Percentiles rank a stretch among this genome's conserved stretches.
phyloP scores from a whole-genome alignment of 192 early-diverging fungal species.

The Backusella macrospora region DNA sequence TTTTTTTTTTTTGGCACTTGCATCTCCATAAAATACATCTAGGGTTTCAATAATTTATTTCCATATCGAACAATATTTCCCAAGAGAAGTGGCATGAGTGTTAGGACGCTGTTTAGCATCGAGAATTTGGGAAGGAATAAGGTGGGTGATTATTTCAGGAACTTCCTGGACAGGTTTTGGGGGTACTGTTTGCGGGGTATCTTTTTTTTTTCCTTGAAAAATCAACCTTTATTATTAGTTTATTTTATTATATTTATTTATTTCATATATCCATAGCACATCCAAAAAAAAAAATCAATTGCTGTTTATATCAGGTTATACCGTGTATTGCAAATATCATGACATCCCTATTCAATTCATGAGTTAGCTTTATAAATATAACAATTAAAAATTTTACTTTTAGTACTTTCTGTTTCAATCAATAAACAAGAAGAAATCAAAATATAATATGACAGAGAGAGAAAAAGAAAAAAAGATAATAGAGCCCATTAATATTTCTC shows the following conservation, averaged over 20 bases:
- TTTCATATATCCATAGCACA: no score
- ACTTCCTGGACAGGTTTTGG: neutral
- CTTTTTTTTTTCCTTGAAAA: neutral
- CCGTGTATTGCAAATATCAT: no score
- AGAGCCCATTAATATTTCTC: neutral
- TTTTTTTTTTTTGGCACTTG: constrained; percentile 58
- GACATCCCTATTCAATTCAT: neutral
- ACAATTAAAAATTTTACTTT: neutral
- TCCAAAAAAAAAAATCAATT: no score
- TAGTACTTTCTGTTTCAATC: neutral
- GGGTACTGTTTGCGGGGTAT: neutral
- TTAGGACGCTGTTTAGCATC: constrained; percentile 54
- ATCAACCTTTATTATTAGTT: no score
- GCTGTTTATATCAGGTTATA: no score
- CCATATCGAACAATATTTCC: constrained; percentile 81
- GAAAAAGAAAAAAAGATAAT: neutral
- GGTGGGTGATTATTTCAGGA: constrained; percentile 37
- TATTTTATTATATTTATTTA: no score
- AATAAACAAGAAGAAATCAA: neutral
- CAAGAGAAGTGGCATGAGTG: constrained; percentile 74
- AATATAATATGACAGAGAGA: neutral
- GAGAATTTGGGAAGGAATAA: constrained; percentile 66
- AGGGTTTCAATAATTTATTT: constrained; percentile 80
- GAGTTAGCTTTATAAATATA: neutral
- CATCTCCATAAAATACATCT: constrained; percentile 80